phyloP scores from a whole-genome alignment of 176 grass and related monocot species.

The Cocos nucifera region DNA sequence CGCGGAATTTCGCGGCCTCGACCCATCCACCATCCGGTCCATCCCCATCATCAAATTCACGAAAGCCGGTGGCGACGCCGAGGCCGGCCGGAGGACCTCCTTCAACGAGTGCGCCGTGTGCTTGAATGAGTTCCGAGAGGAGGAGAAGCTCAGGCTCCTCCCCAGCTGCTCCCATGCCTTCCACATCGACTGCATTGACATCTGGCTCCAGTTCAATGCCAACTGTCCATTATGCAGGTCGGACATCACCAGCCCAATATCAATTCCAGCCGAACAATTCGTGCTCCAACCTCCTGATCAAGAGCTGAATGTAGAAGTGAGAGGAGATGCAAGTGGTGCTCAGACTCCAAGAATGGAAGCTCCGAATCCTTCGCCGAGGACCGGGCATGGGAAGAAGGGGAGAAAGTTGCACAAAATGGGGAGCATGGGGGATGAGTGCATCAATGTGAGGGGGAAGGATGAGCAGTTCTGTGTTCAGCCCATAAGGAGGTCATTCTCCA shows the following conservation, averaged over 20 bases:
- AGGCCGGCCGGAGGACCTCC: constrained; percentile 7
- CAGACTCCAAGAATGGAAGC: constrained; percentile 9
- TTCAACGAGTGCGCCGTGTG: constrained; percentile 81
- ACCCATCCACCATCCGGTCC: constrained; percentile 48
- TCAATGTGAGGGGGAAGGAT: constrained; percentile 44
- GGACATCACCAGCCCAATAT: constrained; percentile 27
- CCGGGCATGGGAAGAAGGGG: background rate
- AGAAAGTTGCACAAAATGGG: constrained; percentile 13
- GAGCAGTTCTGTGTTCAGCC: constrained; percentile 48
- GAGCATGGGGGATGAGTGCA: constrained; percentile 71
- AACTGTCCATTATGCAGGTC: constrained; percentile 80
- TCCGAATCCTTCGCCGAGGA: background rate
- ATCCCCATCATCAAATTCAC: constrained; percentile 53
- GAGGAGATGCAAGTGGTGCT: constrained; percentile 33
- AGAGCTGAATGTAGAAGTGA: constrained; percentile 26
- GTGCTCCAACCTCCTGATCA: background rate
- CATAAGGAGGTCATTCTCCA: constrained; percentile 66
- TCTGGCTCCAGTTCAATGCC: constrained; percentile 77
- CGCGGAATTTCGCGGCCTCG: constrained; percentile 25
- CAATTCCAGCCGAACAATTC: background rate
- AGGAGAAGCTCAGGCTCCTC: constrained; percentile 65
- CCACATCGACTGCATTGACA: constrained; percentile 94
- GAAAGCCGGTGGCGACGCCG: constrained; percentile 2
- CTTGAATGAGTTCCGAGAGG: constrained; percentile 67
- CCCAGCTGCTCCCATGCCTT: constrained; percentile 81